Evolutionary conservation across 345 rosid species (phyloP).

Genomic region (Adansonia digitata): DNA sequence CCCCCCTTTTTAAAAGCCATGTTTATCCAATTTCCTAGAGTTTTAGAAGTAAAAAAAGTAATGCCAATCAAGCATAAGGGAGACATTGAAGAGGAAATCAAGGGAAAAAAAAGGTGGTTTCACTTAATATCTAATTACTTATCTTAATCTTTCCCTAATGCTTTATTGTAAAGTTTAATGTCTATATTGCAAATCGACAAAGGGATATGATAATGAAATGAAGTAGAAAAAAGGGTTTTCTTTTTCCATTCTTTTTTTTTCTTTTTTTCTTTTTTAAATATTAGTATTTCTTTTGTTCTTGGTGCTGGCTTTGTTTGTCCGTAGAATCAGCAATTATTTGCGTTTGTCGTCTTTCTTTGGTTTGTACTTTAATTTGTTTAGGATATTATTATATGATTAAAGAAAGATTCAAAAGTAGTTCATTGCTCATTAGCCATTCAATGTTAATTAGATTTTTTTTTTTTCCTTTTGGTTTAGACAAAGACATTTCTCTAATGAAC

Average conservation of each 20-base stretch:
- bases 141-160: not conserved
- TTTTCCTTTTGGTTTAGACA: conserved; percentile 10
- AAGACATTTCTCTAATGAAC: conserved; percentile 14
- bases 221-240: conserved; percentile 4
- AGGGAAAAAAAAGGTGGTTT: conserved; percentile 9
- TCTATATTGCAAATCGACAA: conserved; percentile 17
- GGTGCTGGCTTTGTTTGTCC: conserved; percentile 24
- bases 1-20: conserved; percentile 44
- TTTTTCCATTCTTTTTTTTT: not conserved
- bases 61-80: conserved; percentile 12
- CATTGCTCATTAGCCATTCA: conserved; percentile 1
- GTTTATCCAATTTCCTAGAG: conserved; percentile 14
- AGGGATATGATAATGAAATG: conserved; percentile 15
- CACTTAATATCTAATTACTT: conserved; percentile 12
- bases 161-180: conserved; percentile 22
- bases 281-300: not conserved
- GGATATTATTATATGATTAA: conserved; percentile 8
- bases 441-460: not conserved
- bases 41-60: not conserved
- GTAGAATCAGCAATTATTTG: conserved; percentile 38
- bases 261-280: not conserved
- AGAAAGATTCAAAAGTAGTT: not conserved
- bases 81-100: conserved; percentile 30
- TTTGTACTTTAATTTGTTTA: conserved; percentile 18
- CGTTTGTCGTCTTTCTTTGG: conserved; percentile 32